A percentile compares a stretch with the other conserved stretches of the same genome.
phyloP scores from a whole-genome alignment of 768 basidiomycete species.

The Dentipellis sp. region DNA sequence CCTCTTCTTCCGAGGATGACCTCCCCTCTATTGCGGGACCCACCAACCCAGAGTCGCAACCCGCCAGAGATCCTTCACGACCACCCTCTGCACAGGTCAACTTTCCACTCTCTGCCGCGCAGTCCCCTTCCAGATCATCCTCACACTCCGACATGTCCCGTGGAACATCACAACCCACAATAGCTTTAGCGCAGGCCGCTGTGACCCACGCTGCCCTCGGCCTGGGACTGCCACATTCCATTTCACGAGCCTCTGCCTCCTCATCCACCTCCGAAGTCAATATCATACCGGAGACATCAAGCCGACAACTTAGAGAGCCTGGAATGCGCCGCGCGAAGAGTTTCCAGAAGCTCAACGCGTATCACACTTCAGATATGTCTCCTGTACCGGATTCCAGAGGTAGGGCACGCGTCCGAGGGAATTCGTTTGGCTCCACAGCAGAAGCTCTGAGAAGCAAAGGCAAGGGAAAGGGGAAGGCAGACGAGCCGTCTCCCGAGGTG shows the following conservation, averaged over 20 bases:
- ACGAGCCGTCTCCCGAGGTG: constrained; percentile 18
- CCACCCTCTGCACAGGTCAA: not conserved
- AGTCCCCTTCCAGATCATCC: constrained; percentile 4
- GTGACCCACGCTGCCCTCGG: constrained; percentile 52
- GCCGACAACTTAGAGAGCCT: not conserved
- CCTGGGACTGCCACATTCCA: constrained; percentile 46
- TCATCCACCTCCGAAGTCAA: constrained; percentile 39
- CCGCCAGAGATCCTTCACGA: too few relatives aligned
- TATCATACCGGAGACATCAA: constrained; percentile 28
- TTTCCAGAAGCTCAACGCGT: constrained; percentile 31
- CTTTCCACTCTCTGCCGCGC: constrained; percentile 8
- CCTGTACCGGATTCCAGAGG: constrained; percentile 14
- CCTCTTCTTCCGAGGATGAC: constrained; percentile 14
- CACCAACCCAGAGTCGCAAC: not conserved
- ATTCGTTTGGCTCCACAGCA: constrained; percentile 45
- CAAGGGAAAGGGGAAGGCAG: constrained; percentile 32
- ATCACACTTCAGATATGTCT: constrained; percentile 15
- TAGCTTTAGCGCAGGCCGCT: constrained; percentile 45
- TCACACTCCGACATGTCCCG: not conserved
- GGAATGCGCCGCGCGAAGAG: constrained; percentile 44
- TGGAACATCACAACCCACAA: constrained; percentile 21
- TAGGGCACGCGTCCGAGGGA: constrained; percentile 36
- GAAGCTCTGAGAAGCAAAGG: constrained; percentile 33
- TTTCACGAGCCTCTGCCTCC: constrained; percentile 31
- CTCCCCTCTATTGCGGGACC: not conserved